Percentiles rank a stretch among this genome's conserved stretches.
These are phyloP conservation scores for Salix suchowensis DNA, from an alignment of 345 rosid genomes.

Conservation along the genomic window DNA sequence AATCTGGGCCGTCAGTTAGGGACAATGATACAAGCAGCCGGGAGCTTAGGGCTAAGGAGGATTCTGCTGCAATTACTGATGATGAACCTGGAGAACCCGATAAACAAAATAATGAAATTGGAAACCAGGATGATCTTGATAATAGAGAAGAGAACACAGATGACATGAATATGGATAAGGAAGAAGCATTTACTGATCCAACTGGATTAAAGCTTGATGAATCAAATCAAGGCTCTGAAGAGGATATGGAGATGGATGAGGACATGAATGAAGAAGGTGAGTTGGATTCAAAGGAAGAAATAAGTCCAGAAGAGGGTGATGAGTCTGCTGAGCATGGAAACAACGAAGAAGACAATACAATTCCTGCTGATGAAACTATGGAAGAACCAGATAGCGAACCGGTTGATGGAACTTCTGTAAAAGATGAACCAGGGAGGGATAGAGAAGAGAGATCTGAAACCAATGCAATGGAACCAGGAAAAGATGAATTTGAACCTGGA, in stretches of 20 bases:
- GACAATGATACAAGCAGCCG: constrained; percentile 48
- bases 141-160: constrained; percentile 46
- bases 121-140: constrained; percentile 40
- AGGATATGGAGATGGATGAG: constrained; percentile 47
- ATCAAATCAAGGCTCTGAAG: constrained; percentile 39
- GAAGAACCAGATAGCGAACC: constrained; percentile 41
- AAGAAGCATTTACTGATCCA: constrained; percentile 63
- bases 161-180: constrained; percentile 53
- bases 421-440: constrained; percentile 35
- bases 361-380: constrained; percentile 43
- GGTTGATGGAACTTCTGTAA: constrained; percentile 35
- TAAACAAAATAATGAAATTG: constrained; percentile 40
- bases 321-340: constrained; percentile 36
- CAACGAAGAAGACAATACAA: constrained; percentile 30
- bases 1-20: constrained; percentile 66
- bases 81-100: constrained; percentile 43
- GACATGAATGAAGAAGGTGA: constrained; percentile 39
- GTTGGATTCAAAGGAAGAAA: constrained; percentile 45
- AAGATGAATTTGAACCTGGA: constrained; percentile 36
- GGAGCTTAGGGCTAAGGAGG: constrained; percentile 87
- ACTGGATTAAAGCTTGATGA: constrained; percentile 55
- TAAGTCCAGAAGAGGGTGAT: constrained; percentile 38
- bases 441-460: constrained; percentile 37
- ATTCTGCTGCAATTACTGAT: constrained; percentile 33
- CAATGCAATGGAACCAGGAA: constrained; percentile 34